Base-by-base conservation (phyloP, 176 grass and related monocot species). In the Zoysia japonica region DNA sequence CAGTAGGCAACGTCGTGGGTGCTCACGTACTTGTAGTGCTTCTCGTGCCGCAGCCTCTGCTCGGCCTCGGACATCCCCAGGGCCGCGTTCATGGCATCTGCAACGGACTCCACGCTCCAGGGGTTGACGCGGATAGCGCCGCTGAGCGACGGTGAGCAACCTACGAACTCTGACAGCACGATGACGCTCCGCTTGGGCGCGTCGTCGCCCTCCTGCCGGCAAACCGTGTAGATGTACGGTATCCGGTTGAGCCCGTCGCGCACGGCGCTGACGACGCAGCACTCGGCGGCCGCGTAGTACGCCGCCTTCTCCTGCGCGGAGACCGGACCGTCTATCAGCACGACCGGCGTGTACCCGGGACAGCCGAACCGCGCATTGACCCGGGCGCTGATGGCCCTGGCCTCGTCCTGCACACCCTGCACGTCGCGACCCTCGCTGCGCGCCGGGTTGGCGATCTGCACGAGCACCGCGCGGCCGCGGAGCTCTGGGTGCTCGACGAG, bases 21-120 rank as follows among this genome's bases (percentile, higher is more conserved):
- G 80, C 89, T 94, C 5, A 97, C 90, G 46, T 97, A 97, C 70
- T 90, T 93, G 80, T 97, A 92, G 67, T 97, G 94, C 77, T 97
- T 97, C 82, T 97, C 91, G 9, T 97, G 94, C 36, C 94, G 85
- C 83, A 97, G 53, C 75, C 89, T 65, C 73, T 92, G 88, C 88
- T 97, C 94, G 16, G 28, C 47, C 36, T 92, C 91, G 0, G 91
- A 41, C 89, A 97, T 88, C 44, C 69, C 67, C 53, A 92, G 37
- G 11, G 94, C 91, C 2, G 79, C 56, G 76, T 90, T 88, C 89
- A 97, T 88, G 49, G 91, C 91, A 76, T 97, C 94, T 0, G 94
- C 89, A 8, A 97, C 80, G 5, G 87, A 86, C 52, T 97, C 94
- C 43, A 94, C 78, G 74, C 89, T 92, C 94, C 94, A 97, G 4